A percentile compares a stretch with the other conserved stretches of the same genome.
Conservation (phyloP, 2,329 filamentous ascomycete species). For the Fusarium sterilihyphosum region DNA sequence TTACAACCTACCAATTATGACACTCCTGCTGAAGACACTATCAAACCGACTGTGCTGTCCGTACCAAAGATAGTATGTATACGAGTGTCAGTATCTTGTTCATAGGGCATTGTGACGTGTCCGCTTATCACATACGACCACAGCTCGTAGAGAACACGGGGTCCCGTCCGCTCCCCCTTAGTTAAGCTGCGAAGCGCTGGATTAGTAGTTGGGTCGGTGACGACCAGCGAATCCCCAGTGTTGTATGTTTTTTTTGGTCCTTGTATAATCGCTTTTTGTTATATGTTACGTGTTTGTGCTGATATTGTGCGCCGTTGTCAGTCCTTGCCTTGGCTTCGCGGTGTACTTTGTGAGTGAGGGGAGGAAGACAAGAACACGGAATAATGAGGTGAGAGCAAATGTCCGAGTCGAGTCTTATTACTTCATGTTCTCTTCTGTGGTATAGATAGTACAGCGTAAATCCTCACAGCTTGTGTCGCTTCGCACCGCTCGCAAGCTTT, state of each 20-base stretch:
- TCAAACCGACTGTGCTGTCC: not conserved
- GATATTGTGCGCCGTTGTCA: not conserved
- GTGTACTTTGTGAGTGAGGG: not conserved
- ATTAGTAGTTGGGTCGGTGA: constrained; percentile 6
- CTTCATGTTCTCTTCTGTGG: not conserved
- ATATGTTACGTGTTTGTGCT: not conserved
- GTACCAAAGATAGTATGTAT: not conserved
- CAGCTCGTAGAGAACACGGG: constrained; percentile 11
- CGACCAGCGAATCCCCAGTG: constrained; percentile 7
- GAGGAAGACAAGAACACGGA: not conserved
- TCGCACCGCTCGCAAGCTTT: constrained; percentile 86
- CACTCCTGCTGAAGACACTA: not conserved
- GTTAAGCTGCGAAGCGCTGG: constrained; percentile 2
- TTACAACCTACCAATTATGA: not conserved
- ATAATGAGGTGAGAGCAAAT: not conserved
- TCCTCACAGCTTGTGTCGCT: constrained; percentile 88
- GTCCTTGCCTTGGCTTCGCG: not conserved
- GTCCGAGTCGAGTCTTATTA: not conserved
- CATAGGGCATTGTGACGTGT: not conserved
- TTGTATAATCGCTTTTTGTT: not conserved
- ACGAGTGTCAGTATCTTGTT: not conserved
- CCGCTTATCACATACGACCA: not conserved
- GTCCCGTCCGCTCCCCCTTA: constrained; percentile 5
- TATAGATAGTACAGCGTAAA: not conserved
- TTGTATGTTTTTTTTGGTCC: not conserved